Percentiles rank a stretch among this genome's conserved stretches.
These are phyloP conservation scores for Colletotrichum gloeosporioides DNA, from an alignment of 2,329 filamentous ascomycete genomes.

Conservation along the genomic window DNA sequence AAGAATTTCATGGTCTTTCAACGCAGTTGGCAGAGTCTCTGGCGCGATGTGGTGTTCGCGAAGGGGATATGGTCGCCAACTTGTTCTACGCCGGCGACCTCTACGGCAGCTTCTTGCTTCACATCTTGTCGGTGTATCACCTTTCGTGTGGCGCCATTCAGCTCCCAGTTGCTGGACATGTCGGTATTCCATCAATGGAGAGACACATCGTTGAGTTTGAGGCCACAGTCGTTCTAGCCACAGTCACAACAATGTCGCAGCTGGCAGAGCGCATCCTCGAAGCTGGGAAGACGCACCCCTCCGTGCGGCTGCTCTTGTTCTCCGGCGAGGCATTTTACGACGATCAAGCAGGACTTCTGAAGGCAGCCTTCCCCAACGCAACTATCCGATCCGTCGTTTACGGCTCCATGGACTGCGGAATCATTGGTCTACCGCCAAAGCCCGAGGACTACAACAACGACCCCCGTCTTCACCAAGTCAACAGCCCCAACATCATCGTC, in stretches of 20 bases:
- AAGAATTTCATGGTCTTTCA: constrained; percentile 2
- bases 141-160: constrained; percentile 1
- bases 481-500: constrained; percentile 6
- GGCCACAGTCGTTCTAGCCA: constrained; percentile 1
- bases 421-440: constrained; percentile 10
- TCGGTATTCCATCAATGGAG: constrained; percentile 10
- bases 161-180: constrained; percentile 6
- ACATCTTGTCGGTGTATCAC: constrained; percentile 15
- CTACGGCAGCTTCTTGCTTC: constrained; percentile 15
- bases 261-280: neutral
- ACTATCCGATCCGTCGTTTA: constrained; percentile 2
- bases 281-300: neutral
- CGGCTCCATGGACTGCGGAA: constrained; percentile 15
- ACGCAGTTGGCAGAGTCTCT: constrained; percentile 6
- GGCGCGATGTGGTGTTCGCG: neutral
- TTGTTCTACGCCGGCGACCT: constrained; percentile 17
- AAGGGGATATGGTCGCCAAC: constrained; percentile 10
- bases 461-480: constrained; percentile 9
- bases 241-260: constrained; percentile 12
- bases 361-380: constrained; percentile 10
- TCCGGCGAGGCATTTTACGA: constrained; percentile 17
- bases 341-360: neutral
- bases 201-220: constrained; percentile 9
- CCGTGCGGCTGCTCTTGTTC: constrained; percentile 9
- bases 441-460: constrained; percentile 1